These are phyloP conservation scores for Penicillium coprophilum DNA, from an alignment of 495 filamentous ascomycete species.

Conservation along the genomic window DNA sequence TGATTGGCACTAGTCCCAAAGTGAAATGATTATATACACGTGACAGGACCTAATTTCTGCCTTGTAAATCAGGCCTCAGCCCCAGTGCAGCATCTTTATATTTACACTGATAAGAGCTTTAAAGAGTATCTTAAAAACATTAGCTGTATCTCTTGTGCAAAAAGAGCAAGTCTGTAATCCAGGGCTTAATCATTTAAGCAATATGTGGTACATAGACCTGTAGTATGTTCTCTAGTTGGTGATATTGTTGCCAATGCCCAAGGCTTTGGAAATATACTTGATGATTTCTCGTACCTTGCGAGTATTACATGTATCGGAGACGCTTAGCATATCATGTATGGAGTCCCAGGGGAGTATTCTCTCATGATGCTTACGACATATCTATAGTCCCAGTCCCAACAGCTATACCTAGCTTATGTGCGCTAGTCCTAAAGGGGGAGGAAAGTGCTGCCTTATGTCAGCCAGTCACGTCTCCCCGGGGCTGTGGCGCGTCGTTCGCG, in stretches of 20 bases:
- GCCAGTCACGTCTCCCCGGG: slow-evolving; percentile 34
- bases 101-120: not conserved
- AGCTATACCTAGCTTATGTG: not conserved
- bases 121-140: not conserved
- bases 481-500: slow-evolving; percentile 33
- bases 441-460: slow-evolving; percentile 31
- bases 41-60: slow-evolving; percentile 8
- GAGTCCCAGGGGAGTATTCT: too few relatives aligned
- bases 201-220: not conserved
- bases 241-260: not conserved
- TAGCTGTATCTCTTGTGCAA: not conserved
- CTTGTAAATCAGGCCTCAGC: not conserved
- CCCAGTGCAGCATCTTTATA: not conserved
- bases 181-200: not conserved
- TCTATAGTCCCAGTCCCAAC: too few relatives aligned
- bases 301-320: too few relatives aligned
- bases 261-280: not conserved
- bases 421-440: not conserved
- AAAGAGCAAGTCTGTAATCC: not conserved
- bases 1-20: slow-evolving; percentile 26
- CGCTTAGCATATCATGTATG: too few relatives aligned
- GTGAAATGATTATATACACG: slow-evolving; percentile 27
- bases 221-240: not conserved
- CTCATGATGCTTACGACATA: too few relatives aligned
- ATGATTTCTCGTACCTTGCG: not conserved